Percentiles rank a stretch among this genome's conserved stretches.
phyloP scores from a whole-genome alignment of 331 rosid genomes.

The Phaseolus coccineus region DNA sequence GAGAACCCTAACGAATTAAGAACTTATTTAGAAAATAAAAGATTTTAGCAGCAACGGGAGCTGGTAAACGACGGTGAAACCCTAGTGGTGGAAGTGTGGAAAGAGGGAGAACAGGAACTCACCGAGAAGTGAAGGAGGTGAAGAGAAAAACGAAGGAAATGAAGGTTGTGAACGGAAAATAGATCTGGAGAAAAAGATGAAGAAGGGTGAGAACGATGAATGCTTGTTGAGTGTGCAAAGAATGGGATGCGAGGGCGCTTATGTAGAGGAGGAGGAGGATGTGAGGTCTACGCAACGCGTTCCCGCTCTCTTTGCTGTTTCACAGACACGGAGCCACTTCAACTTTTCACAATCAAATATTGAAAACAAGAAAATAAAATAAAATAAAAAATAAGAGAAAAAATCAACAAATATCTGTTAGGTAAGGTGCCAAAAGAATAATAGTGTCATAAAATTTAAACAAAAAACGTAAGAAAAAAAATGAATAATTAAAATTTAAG shows the following conservation, averaged over 20 bases:
- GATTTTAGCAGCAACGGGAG: neutral
- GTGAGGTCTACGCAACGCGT: conserved; percentile 55
- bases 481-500: too few species aligned
- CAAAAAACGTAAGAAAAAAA: too few species aligned
- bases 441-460: too few species aligned
- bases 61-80: neutral
- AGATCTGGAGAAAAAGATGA: conserved; percentile 44
- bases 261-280: conserved; percentile 43
- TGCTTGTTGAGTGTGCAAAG: conserved; percentile 39
- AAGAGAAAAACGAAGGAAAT: conserved; percentile 6
- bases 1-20: neutral
- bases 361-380: neutral
- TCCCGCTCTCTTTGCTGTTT: conserved; percentile 62
- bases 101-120: neutral
- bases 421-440: neutral
- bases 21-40: neutral
- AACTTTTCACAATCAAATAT: neutral
- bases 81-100: conserved; percentile 1
- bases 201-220: neutral
- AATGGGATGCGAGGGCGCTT: conserved; percentile 23
- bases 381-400: neutral
- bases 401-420: neutral
- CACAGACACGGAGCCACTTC: neutral
- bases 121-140: neutral
- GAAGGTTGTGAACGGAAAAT: conserved; percentile 36